Evolutionary conservation across 805 yeast genomes (phyloP).

Genomic region (Cyberlindnera meyerae): DNA sequence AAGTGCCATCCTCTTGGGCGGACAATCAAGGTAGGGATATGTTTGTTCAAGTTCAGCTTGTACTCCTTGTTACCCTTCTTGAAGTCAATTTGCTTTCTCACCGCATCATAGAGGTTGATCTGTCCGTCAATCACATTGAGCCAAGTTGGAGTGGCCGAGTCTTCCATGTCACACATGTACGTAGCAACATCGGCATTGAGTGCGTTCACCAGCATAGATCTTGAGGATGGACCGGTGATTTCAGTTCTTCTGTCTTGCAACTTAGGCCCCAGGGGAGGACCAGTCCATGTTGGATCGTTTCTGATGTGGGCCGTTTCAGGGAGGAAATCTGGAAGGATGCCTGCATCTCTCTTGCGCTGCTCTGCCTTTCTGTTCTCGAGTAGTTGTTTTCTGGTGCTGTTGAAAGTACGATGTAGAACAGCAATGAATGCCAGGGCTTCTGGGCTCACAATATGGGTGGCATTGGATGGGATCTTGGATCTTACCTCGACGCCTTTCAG

Average conservation of each 20-base stretch:
- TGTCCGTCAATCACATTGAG: conserved; percentile 74
- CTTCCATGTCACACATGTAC: conserved; percentile 85
- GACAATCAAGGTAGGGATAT: conserved; percentile 72
- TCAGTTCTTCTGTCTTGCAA: conserved; percentile 71
- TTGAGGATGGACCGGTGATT: conserved; percentile 82
- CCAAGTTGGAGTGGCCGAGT: conserved; percentile 84
- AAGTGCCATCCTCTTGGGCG: conserved; percentile 91
- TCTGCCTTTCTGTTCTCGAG: conserved; percentile 57
- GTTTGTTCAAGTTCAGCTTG: conserved; percentile 34
- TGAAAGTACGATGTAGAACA: conserved; percentile 68
- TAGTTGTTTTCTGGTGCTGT: conserved; percentile 52
- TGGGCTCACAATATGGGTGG: conserved; percentile 34
- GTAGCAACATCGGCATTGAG: conserved; percentile 74
- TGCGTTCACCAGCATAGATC: conserved; percentile 81
- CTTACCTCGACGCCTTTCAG: conserved; percentile 34
- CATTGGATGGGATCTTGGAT: conserved; percentile 35
- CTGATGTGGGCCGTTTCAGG: conserved; percentile 67
- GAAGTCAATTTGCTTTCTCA: conserved; percentile 61
- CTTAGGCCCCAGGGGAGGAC: conserved; percentile 69
- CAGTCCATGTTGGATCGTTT: conserved; percentile 71
- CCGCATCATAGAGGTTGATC: conserved; percentile 71
- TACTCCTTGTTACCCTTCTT: conserved; percentile 36
- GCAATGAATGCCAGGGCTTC: conserved; percentile 66
- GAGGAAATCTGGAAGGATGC: conserved; percentile 56
- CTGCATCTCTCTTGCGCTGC: conserved; percentile 59